phyloP scores from a whole-genome alignment of 2,329 filamentous ascomycete species.

The Colletotrichum acutatum region DNA sequence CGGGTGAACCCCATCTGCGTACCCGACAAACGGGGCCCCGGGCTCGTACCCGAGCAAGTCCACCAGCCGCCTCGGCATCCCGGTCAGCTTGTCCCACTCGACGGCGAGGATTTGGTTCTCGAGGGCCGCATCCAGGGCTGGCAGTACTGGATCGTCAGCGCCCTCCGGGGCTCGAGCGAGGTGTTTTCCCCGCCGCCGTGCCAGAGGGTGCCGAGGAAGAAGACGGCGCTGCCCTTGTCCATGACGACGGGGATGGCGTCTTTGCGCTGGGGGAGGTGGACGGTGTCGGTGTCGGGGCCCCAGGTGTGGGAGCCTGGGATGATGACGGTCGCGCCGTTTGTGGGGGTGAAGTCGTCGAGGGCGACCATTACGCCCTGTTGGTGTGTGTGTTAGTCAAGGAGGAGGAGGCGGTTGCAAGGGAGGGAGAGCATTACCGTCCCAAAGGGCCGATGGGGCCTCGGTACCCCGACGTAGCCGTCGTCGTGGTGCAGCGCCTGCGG shows the following conservation, averaged over 20 bases:
- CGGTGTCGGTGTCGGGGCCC: conserved; percentile 39
- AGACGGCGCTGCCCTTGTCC: conserved; percentile 49
- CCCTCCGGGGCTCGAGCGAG: conserved; percentile 42
- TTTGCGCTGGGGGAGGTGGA: conserved; percentile 35
- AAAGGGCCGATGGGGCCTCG: conserved; percentile 47
- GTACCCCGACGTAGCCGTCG: conserved; percentile 43
- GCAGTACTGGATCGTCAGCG: conserved; percentile 53
- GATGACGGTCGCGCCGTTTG: conserved; percentile 49
- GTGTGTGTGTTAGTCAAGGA: neutral
- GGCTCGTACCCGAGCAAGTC: conserved; percentile 41
- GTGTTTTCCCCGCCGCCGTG: conserved; percentile 51
- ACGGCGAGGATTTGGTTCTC: conserved; percentile 51
- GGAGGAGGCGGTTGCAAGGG: neutral
- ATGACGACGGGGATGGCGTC: conserved; percentile 47
- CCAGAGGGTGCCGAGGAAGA: conserved; percentile 49
- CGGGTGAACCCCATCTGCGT: conserved; percentile 39
- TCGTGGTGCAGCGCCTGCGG: conserved; percentile 51
- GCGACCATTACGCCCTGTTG: conserved; percentile 43
- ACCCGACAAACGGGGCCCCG: conserved; percentile 39
- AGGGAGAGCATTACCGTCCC: conserved; percentile 40
- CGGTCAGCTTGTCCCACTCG: conserved; percentile 40
- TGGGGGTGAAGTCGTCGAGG: conserved; percentile 45
- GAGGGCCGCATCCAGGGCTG: conserved; percentile 51
- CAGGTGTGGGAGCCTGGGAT: conserved; percentile 49
- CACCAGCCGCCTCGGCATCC: conserved; percentile 39